Evolutionary conservation across 2,329 filamentous ascomycete genomes (phyloP).

Genomic region (Botrytis fabae): DNA sequence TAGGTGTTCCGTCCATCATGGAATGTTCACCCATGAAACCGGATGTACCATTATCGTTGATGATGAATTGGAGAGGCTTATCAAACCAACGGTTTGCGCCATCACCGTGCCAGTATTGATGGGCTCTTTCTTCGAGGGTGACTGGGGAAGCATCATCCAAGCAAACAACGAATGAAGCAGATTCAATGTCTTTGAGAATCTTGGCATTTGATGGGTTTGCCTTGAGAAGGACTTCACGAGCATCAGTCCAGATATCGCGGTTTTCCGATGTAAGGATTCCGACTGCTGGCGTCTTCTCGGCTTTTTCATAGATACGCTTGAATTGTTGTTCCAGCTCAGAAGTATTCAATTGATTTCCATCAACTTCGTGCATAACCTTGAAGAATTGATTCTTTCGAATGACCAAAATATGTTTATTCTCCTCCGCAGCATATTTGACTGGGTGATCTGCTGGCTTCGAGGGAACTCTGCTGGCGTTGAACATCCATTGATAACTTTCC

Average conservation of each 20-base stretch:
- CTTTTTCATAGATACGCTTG: slow-evolving; percentile 76
- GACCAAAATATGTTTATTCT: slow-evolving; percentile 85
- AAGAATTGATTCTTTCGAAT: slow-evolving; percentile 97
- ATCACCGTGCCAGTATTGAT: slow-evolving; percentile 98
- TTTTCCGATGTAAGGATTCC: slow-evolving; percentile 89
- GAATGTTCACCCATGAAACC: slow-evolving; percentile 99
- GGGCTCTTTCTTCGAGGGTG: slow-evolving; percentile 91
- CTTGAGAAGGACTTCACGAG: slow-evolving; percentile 71
- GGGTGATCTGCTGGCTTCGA: slow-evolving; percentile 80
- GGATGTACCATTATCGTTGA: slow-evolving; percentile 96
- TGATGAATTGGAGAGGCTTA: slow-evolving; percentile 96
- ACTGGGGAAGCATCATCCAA: slow-evolving; percentile 89
- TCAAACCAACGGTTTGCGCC: slow-evolving; percentile 96
- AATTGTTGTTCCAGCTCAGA: slow-evolving; percentile 91
- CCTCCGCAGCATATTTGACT: slow-evolving; percentile 71
- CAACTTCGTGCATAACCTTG: slow-evolving; percentile 81
- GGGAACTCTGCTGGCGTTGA: slow-evolving; percentile 87
- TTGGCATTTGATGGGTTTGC: slow-evolving; percentile 78
- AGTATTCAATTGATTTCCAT: slow-evolving; percentile 82
- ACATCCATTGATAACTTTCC: slow-evolving; percentile 99
- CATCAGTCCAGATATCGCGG: slow-evolving; percentile 88
- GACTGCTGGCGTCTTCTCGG: slow-evolving; percentile 70
- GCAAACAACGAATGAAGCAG: slow-evolving; percentile 87
- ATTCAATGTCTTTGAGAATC: slow-evolving; percentile 78
- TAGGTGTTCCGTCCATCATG: slow-evolving; percentile 99